Conservation (phyloP, 73 alveolate species). For the Effrenium voratum region DNA sequence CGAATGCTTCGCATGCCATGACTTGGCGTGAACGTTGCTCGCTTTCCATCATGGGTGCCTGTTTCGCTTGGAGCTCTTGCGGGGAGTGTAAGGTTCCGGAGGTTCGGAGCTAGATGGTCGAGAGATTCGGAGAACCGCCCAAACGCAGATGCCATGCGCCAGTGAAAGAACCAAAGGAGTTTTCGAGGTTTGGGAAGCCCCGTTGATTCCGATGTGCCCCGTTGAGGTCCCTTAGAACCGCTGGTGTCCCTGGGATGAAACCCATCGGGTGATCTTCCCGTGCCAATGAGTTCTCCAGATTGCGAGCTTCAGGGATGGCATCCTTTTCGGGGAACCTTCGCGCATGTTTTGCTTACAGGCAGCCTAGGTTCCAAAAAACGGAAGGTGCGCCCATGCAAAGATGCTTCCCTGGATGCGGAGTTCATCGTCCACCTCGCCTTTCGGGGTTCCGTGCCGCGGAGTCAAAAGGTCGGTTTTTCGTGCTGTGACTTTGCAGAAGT, state of each 20-base stretch:
- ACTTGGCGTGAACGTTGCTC: no score
- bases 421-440: background rate
- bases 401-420: background rate
- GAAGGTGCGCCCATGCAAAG: background rate
- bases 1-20: no score
- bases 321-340: background rate
- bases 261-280: background rate
- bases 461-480: no score
- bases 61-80: no score
- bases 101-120: background rate
- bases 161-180: no score
- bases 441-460: conserved; percentile 10
- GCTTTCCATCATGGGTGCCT: no score
- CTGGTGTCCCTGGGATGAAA: background rate
- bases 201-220: no score
- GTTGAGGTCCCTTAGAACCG: no score
- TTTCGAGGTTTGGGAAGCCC: no score
- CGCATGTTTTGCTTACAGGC: background rate
- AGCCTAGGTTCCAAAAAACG: background rate
- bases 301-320: background rate
- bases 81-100: background rate
- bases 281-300: background rate
- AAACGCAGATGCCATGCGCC: background rate
- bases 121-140: background rate
- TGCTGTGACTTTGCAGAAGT: background rate